Conservation (phyloP, 2,329 filamentous ascomycete genomes). For the Aspergillus uvarum region DNA sequence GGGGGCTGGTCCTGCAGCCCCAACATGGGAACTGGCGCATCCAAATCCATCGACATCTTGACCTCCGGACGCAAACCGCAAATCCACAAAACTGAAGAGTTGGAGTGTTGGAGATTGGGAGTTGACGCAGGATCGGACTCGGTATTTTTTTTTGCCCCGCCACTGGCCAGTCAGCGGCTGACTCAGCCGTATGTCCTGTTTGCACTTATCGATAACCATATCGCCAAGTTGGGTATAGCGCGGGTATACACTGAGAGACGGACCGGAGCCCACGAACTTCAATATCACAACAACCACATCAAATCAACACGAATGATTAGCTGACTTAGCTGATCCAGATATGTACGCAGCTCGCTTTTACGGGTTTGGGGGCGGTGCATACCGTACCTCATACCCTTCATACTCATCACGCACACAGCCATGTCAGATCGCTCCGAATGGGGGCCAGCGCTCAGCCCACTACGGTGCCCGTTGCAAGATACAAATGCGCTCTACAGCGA, state of each 20-base stretch:
- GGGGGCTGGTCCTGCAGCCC: constrained; percentile 34
- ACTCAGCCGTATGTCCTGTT: not conserved
- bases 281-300: not conserved
- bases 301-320: too few species aligned
- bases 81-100: not conserved
- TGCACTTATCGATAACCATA: not conserved
- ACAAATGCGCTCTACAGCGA: not conserved
- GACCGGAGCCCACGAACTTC: not conserved
- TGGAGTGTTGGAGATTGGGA: not conserved
- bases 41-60: constrained; percentile 55
- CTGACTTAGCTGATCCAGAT: too few species aligned
- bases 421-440: not conserved
- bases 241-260: not conserved
- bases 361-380: not conserved
- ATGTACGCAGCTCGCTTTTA: too few species aligned
- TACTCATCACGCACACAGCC: not conserved
- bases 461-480: not conserved
- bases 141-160: not conserved
- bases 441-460: not conserved
- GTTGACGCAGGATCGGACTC: not conserved
- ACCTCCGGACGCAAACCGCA: not conserved
- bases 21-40: constrained; percentile 54
- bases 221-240: not conserved
- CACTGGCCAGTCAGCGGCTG: not conserved
- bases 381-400: not conserved